Conservation (phyloP, 306 rosid genomes). For the Begonia peltatifolia region DNA sequence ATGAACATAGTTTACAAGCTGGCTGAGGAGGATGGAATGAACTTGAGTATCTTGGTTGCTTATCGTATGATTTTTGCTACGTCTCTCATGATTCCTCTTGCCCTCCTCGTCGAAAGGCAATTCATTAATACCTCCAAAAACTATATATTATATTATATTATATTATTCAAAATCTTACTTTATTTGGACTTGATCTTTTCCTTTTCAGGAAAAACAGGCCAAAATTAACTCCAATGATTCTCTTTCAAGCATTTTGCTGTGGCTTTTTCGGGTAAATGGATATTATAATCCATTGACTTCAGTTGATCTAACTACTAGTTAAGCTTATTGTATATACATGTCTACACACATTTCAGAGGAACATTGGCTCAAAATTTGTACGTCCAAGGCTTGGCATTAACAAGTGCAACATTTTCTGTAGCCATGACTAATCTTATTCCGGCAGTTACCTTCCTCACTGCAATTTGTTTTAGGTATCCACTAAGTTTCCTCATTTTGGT, state of each 20-base stretch:
- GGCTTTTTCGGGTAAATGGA: conserved; percentile 63
- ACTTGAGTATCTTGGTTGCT: conserved; percentile 29
- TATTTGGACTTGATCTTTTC: too few species aligned
- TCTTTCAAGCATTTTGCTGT: conserved; percentile 48
- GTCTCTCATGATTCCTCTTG: conserved; percentile 38
- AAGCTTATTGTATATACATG: too few species aligned
- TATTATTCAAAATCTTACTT: too few species aligned
- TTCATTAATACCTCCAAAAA: neutral
- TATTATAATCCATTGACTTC: neutral
- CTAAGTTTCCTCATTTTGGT: too few species aligned
- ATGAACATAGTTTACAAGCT: conserved; percentile 51
- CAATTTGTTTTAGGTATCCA: conserved; percentile 8
- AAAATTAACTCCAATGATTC: conserved; percentile 32
- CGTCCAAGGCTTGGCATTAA: conserved; percentile 4
- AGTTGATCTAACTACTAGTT: too few species aligned
- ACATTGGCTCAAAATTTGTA: conserved; percentile 10
- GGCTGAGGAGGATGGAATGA: conserved; percentile 59
- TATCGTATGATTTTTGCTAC: conserved; percentile 56
- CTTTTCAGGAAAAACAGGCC: conserved; percentile 50
- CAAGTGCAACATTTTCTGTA: conserved; percentile 10
- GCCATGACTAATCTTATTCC: conserved; percentile 17
- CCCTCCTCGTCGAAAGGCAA: conserved; percentile 44
- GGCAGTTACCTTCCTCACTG: conserved; percentile 13
- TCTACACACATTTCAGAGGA: conserved; percentile 4
- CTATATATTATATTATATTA: too few species aligned